Percentiles rank a stretch among this genome's conserved stretches.
These are phyloP conservation scores for Lycium barbarum DNA, from an alignment of 257 asterid genomes.

Conservation along the genomic window DNA sequence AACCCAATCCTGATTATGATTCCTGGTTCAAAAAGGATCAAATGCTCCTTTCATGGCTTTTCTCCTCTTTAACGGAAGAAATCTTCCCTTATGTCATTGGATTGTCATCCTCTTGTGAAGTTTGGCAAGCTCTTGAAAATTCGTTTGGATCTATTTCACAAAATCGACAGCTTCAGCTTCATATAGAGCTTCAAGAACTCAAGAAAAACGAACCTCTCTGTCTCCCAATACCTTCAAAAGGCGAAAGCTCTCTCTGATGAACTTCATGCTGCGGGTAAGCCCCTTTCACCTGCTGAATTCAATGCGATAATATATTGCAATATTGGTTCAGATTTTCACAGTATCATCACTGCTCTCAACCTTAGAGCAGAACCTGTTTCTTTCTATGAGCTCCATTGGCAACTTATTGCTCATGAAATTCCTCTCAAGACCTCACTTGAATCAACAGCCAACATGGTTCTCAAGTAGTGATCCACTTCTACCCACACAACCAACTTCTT, in stretches of 20 bases:
- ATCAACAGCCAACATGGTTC: not conserved
- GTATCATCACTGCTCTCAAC: not conserved
- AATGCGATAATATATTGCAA: not conserved
- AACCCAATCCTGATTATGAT: not conserved
- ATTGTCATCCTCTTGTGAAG: not conserved
- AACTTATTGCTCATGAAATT: conserved; percentile 30
- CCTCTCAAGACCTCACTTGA: not conserved
- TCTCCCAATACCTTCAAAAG: not conserved
- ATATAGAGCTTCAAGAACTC: not conserved
- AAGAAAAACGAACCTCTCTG: not conserved
- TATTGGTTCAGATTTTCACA: not conserved
- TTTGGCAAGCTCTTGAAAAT: not conserved
- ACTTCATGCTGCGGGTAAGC: not conserved
- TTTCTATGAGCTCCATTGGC: not conserved
- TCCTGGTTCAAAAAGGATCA: conserved; percentile 15
- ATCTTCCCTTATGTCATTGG: not conserved
- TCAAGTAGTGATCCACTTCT: not conserved
- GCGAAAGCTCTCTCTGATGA: conserved; percentile 16
- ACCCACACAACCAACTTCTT: not conserved
- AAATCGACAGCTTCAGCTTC: not conserved
- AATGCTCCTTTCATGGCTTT: not conserved
- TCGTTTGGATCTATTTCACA: conserved; percentile 1
- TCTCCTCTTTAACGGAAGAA: no score
- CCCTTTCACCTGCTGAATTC: not conserved
- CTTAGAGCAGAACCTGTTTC: not conserved